Evolutionary conservation across 2,329 filamentous ascomycete species (phyloP).

Genomic region (Neofusicoccum sp.): DNA sequence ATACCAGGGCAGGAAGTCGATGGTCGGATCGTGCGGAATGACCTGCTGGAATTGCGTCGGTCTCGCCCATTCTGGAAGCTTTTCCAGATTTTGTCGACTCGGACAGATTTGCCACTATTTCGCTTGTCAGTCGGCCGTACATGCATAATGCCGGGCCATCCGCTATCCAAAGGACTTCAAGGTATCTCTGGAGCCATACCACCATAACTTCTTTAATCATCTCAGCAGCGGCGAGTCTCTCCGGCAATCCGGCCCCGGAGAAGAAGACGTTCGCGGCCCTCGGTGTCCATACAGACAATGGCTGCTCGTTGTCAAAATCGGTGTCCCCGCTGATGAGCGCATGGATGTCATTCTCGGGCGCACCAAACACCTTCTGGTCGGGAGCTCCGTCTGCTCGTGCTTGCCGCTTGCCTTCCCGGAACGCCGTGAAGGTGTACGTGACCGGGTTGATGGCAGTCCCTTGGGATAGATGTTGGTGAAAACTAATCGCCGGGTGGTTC

Average conservation of each 20-base stretch:
- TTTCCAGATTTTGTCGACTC: constrained; percentile 18
- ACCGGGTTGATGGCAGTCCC: constrained; percentile 15
- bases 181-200: background rate
- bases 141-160: background rate
- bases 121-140: background rate
- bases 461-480: background rate
- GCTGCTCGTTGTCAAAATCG: constrained; percentile 13
- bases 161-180: background rate
- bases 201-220: constrained; percentile 13
- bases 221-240: constrained; percentile 17
- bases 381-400: constrained; percentile 9
- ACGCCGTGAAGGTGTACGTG: constrained; percentile 14
- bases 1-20: constrained; percentile 20
- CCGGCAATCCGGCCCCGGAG: background rate
- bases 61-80: constrained; percentile 17
- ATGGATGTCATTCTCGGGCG: constrained; percentile 3
- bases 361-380: constrained; percentile 16
- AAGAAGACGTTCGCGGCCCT: constrained; percentile 19
- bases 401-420: constrained; percentile 17
- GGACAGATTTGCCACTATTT: constrained; percentile 22
- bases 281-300: constrained; percentile 14
- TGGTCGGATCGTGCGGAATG: constrained; percentile 21
- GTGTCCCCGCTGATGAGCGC: constrained; percentile 12
- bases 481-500: constrained; percentile 12
- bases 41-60: constrained; percentile 20